These are phyloP conservation scores for Noccaea caerulescens DNA, from an alignment of 345 rosid species.

Conservation along the genomic window DNA sequence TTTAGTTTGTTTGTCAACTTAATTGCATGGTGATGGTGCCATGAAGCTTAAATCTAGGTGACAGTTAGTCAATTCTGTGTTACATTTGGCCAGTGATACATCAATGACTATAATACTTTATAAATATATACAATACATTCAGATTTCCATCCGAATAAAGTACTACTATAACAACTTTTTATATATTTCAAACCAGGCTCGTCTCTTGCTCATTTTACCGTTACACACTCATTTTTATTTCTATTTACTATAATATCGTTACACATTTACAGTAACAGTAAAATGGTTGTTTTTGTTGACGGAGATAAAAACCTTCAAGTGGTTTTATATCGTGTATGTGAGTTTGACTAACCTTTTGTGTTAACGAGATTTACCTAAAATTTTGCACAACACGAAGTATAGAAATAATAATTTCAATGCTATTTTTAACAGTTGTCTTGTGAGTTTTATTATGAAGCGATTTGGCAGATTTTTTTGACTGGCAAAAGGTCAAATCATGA, in stretches of 20 bases:
- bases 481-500: constrained; percentile 48
- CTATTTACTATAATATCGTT: not conserved
- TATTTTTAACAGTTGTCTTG: not conserved
- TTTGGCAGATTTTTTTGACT: constrained; percentile 51
- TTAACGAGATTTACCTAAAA: not conserved
- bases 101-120: not conserved
- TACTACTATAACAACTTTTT: not conserved
- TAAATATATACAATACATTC: not conserved
- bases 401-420: not conserved
- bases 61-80: constrained; percentile 39
- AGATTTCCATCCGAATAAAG: no score
- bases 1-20: constrained; percentile 35
- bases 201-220: constrained; percentile 10
- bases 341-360: not conserved
- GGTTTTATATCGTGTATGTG: not conserved
- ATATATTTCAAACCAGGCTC: not conserved
- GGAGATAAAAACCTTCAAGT: not conserved
- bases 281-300: not conserved
- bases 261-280: constrained; percentile 7
- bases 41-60: constrained; percentile 32
- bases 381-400: not conserved
- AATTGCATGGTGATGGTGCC: constrained; percentile 33
- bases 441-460: constrained; percentile 17
- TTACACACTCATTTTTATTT: not conserved
- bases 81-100: constrained; percentile 27